phyloP scores from a whole-genome alignment of 2,329 filamentous ascomycete genomes.

The Exophiala sp. region DNA sequence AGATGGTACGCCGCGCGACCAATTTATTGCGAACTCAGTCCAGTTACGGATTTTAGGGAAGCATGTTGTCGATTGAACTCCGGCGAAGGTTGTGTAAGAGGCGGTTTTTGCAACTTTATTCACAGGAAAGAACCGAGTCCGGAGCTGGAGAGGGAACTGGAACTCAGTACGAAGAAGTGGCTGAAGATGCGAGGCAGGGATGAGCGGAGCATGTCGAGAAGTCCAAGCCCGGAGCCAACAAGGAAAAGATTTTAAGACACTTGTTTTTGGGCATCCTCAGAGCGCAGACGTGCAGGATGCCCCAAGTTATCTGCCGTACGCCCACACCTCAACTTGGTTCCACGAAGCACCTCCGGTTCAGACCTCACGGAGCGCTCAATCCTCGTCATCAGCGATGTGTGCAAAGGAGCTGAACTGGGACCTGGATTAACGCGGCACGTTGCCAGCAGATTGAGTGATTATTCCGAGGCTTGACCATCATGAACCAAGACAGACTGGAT shows the following conservation, averaged over 20 bases:
- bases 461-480: too few species aligned
- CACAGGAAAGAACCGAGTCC: slow-evolving; percentile 90
- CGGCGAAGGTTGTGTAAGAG: slow-evolving; percentile 90
- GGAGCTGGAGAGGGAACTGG: slow-evolving; percentile 82
- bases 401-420: too few species aligned
- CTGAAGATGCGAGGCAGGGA: slow-evolving; percentile 77
- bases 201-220: slow-evolving; percentile 71
- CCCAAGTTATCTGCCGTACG: too few species aligned
- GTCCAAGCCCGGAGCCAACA: slow-evolving; percentile 78
- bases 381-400: too few species aligned
- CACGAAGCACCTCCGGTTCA: too few species aligned
- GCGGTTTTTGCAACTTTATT: slow-evolving; percentile 99
- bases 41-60: slow-evolving; percentile 96
- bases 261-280: too few species aligned
- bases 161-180: slow-evolving; percentile 93
- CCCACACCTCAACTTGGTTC: too few species aligned
- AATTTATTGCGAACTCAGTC: slow-evolving; percentile 95
- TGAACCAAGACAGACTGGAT: too few species aligned
- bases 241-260: slow-evolving; percentile 67
- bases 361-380: too few species aligned
- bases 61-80: slow-evolving; percentile 92
- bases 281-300: too few species aligned
- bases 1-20: slow-evolving; percentile 96
- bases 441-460: too few species aligned
- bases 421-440: too few species aligned